Base-by-base conservation (phyloP, 202 grass and related monocot species). In the Setaria viridis region DNA sequence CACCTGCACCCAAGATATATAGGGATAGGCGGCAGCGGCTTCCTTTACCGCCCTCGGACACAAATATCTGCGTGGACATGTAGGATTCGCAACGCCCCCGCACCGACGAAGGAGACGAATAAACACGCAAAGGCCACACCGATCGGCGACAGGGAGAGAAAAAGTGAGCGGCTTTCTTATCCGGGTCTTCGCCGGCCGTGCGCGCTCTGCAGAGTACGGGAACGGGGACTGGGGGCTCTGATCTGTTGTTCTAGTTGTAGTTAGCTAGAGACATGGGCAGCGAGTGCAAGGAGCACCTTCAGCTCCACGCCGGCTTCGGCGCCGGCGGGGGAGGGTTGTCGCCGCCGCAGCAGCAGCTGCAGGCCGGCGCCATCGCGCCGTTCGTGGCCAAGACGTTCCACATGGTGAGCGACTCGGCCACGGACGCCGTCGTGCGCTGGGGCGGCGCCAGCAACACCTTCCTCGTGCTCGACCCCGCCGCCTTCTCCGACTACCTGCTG, bases 321-420 rank as follows among this genome's bases (percentile, higher is more conserved):
- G 0, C 5, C 6, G 78, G 30, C 11, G 50, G 39, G 13, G 46
- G 21, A 29, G n/a, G 35, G 39, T 41, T 41, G 39, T 8, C 43
- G 9, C 43, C 43, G 9, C 42, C 42, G 7, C 17, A 50, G 21
- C 6, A 54, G 32, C 0, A 57, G 71, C 4, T 55, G 72, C 3
- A 68, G 65, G 34, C 48, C 9, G 73, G 54, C 29, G 82, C 53
- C 62, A 17, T 91, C n/a, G 81, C 89, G 39, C 92, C 92, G 76
- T 94, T 94, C 89, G 92, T 94, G 72, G 87, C 78, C 14, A 94
- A 94, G 89, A 85, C 92, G 92, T 94, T 91, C 85, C 89, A 94
- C 78, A 94, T 94, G 89, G 92, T 94, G 49, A 94, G 62, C 92
- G 87, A 94, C 49, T 87, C 84, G 53, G 76, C 84, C 59, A 94